These are phyloP conservation scores for Cladosporium sphaerospermum DNA, from an alignment of 2,329 filamentous ascomycete species.

Conservation along the genomic window DNA sequence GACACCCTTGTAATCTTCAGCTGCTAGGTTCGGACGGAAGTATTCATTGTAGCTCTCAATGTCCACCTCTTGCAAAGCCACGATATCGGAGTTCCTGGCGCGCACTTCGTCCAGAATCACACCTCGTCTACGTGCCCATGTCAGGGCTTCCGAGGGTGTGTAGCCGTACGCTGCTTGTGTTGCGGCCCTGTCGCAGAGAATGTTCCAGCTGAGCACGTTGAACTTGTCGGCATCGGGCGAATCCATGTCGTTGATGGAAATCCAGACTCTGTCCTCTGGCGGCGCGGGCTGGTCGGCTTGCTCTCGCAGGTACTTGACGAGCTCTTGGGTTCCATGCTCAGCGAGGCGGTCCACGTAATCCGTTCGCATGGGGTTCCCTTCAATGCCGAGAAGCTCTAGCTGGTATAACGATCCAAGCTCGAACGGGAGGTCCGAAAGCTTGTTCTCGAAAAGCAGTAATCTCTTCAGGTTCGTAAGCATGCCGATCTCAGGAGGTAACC, in stretches of 20 bases:
- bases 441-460: constrained; percentile 84
- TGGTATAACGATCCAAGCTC: constrained; percentile 86
- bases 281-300: constrained; percentile 64
- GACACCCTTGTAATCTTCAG: constrained; percentile 86
- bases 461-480: constrained; percentile 93
- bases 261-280: constrained; percentile 68
- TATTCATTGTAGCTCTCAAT: constrained; percentile 86
- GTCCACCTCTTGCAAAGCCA: constrained; percentile 91
- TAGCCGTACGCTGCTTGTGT: constrained; percentile 84
- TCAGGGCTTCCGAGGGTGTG: constrained; percentile 71
- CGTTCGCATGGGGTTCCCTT: constrained; percentile 75
- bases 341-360: constrained; percentile 75
- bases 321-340: constrained; percentile 77
- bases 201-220: constrained; percentile 89
- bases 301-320: constrained; percentile 79
- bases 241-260: constrained; percentile 59
- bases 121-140: constrained; percentile 80
- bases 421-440: constrained; percentile 71
- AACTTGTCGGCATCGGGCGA: constrained; percentile 56
- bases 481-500: constrained; percentile 82
- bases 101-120: constrained; percentile 78
- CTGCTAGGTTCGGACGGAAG: constrained; percentile 78
- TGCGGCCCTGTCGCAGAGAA: constrained; percentile 87
- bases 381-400: constrained; percentile 81
- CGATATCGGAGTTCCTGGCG: constrained; percentile 74